A percentile compares a stretch with the other conserved stretches of the same genome.
Conservation (phyloP, 768 basidiomycete species). For the Dioszegia aurantiaca region DNA sequence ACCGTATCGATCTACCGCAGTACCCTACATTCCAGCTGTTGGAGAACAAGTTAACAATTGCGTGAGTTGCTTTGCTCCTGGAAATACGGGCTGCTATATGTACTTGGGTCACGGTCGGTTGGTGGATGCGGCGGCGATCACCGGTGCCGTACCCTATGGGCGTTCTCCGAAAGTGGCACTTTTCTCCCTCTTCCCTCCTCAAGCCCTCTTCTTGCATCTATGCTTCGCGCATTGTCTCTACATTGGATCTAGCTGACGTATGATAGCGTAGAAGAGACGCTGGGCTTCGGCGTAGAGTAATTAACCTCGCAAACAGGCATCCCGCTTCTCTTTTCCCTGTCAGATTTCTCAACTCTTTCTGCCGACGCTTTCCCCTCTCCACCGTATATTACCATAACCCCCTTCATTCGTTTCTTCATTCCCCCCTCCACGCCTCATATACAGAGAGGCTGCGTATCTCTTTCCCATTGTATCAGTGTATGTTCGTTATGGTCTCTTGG, state of each 20-base stretch:
- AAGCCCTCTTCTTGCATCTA: no score
- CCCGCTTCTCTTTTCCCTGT: no score
- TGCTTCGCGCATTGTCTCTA: not conserved
- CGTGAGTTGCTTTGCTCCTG: no score
- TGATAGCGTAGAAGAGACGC: constrained; percentile 66
- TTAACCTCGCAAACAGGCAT: no score
- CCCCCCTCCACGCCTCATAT: not conserved
- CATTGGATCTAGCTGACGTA: constrained; percentile 14
- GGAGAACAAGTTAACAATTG: constrained; percentile 86
- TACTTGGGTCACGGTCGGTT: no score
- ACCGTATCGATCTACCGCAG: constrained; percentile 80
- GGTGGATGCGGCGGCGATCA: not conserved
- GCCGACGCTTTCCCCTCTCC: no score
- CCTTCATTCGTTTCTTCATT: no score
- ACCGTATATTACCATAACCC: no score
- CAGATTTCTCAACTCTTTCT: constrained; percentile 62
- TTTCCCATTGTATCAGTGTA: not conserved
- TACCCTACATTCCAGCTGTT: constrained; percentile 93
- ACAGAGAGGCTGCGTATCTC: not conserved
- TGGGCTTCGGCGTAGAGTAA: constrained; percentile 93
- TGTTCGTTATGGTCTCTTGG: not conserved
- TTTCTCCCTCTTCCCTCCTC: not conserved
- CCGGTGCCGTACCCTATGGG: not conserved
- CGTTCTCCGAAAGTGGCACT: not conserved
- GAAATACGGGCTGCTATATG: no score